These are phyloP conservation scores for Chlamydomonas sp. DNA, from an alignment of 139 green algal genomes.

Conservation along the genomic window DNA sequence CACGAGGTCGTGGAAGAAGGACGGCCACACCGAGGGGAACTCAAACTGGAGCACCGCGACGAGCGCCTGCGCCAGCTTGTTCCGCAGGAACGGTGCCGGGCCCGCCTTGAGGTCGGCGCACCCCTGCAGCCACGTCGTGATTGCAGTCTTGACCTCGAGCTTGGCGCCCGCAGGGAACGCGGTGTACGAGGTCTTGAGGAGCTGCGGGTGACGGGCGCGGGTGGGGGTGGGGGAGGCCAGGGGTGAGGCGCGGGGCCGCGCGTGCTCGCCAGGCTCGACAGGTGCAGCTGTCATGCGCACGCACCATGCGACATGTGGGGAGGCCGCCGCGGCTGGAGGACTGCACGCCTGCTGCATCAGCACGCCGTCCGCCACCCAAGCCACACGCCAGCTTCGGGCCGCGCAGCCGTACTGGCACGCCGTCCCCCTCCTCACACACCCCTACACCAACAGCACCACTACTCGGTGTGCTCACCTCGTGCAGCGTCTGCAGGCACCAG, in stretches of 20 bases:
- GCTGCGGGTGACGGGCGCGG: conserved; percentile 11
- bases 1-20: conserved; percentile 81
- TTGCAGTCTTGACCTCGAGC: conserved; percentile 37
- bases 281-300: too few relatives aligned
- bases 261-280: too few relatives aligned
- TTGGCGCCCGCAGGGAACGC: conserved; percentile 9
- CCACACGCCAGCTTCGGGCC: too few relatives aligned
- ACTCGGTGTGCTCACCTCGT: conserved; percentile 58
- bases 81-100: conserved; percentile 73
- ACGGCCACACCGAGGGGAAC: conserved; percentile 77
- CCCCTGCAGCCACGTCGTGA: conserved; percentile 51
- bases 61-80: conserved; percentile 88
- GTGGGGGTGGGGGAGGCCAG: too few relatives aligned
- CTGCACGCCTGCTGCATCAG: too few relatives aligned
- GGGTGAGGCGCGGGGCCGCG: too few relatives aligned
- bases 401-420: too few relatives aligned
- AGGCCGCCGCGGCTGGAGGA: too few relatives aligned
- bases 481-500: conserved; percentile 91
- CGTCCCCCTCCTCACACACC: background rate
- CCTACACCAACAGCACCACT: background rate
- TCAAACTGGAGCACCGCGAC: conserved; percentile 66
- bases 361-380: too few relatives aligned
- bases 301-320: too few relatives aligned
- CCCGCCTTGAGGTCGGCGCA: conserved; percentile 30
- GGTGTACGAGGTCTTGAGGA: conserved; percentile 30